Evolutionary conservation across 352 stramenopile species (phyloP).

Genomic region (Lagenidium giganteum): DNA sequence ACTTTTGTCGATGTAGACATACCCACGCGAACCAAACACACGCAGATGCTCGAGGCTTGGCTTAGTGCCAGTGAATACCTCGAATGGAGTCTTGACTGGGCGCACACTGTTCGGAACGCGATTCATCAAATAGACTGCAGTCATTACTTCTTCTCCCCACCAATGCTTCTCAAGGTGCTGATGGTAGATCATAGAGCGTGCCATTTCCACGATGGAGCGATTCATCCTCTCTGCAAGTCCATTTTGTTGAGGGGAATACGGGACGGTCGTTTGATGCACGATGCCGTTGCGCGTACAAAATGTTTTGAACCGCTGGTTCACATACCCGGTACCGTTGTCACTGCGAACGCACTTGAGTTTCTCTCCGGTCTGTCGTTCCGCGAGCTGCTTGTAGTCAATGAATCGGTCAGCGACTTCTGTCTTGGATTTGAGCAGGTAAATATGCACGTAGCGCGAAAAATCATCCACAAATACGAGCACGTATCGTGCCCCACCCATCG

Average conservation of each 20-base stretch:
- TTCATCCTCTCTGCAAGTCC: slow-evolving; percentile 19
- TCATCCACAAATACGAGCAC: slow-evolving; percentile 21
- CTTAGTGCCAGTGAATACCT: too few relatives aligned
- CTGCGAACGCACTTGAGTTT: slow-evolving; percentile 10
- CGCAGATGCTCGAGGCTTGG: not conserved
- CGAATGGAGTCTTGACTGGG: too few relatives aligned
- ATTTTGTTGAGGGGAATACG: slow-evolving; percentile 14
- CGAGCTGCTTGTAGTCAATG: slow-evolving; percentile 2
- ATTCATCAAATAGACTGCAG: too few relatives aligned
- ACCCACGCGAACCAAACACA: slow-evolving; percentile 1
- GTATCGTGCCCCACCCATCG: slow-evolving; percentile 5
- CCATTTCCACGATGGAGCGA: slow-evolving; percentile 9
- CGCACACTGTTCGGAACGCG: too few relatives aligned
- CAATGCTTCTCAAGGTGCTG: slow-evolving; percentile 2
- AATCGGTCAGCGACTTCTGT: slow-evolving; percentile 5
- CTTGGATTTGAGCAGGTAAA: slow-evolving; percentile 2
- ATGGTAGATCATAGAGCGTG: slow-evolving; percentile 12
- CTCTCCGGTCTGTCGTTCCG: slow-evolving; percentile 6
- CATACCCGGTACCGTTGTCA: slow-evolving; percentile 16
- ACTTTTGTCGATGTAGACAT: not conserved
- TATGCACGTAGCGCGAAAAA: slow-evolving; percentile 4
- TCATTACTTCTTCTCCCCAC: slow-evolving; percentile 6
- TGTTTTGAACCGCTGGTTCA: slow-evolving; percentile 1
- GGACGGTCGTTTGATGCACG: slow-evolving; percentile 7
- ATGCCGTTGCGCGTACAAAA: slow-evolving; percentile 10